A percentile compares a stretch with the other conserved stretches of the same genome.
These are phyloP conservation scores for Colletotrichum sp. DNA, from an alignment of 2,329 filamentous ascomycete genomes.

Conservation along the genomic window DNA sequence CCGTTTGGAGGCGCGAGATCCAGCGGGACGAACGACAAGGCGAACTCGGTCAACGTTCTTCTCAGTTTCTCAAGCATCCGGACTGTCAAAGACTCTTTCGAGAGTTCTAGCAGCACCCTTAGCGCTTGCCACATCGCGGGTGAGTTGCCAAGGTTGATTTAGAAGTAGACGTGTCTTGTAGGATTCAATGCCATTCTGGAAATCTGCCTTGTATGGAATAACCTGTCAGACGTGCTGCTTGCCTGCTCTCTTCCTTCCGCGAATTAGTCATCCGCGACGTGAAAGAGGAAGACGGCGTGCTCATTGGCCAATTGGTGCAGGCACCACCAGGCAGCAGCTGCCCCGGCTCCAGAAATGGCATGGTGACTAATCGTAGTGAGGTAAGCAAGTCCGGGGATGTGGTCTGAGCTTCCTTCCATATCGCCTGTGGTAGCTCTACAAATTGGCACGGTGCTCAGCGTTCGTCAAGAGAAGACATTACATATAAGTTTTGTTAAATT, in stretches of 20 bases:
- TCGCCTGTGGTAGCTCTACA: not conserved
- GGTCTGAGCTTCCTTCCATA: not conserved
- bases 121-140: not conserved
- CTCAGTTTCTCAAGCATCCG: not conserved
- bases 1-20: not conserved
- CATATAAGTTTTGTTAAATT: not conserved
- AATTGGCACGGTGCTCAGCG: not conserved
- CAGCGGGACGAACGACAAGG: not conserved
- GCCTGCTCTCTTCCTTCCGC: not conserved
- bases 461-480: not conserved
- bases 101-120: not conserved
- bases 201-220: not conserved
- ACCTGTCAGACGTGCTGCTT: not conserved
- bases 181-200: not conserved
- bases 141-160: not conserved
- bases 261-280: not conserved
- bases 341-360: not conserved
- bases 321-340: constrained; percentile 6
- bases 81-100: not conserved
- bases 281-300: not conserved
- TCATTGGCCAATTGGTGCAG: not conserved
- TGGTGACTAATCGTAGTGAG: not conserved
- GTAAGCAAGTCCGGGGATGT: not conserved
- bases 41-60: not conserved
- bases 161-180: not conserved